A percentile compares a stretch with the other conserved stretches of the same genome.
Conservation (phyloP, 2,329 filamentous ascomycete genomes). For the Calcarisporium arbuscula region DNA sequence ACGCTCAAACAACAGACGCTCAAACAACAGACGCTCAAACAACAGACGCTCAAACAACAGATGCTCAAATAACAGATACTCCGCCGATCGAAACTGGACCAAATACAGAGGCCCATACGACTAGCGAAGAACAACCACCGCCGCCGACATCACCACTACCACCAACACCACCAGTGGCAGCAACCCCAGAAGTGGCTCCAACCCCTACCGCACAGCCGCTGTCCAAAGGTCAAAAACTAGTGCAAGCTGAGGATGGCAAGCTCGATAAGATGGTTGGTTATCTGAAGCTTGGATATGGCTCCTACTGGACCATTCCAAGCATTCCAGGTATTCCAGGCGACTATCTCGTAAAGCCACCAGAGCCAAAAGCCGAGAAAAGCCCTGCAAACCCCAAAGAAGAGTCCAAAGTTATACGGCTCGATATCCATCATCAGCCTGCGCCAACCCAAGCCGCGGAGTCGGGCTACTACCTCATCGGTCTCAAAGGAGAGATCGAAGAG, state of each 20-base stretch:
- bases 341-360: constrained; percentile 10
- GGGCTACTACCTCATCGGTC: constrained; percentile 59
- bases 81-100: background rate
- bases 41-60: too few relatives aligned
- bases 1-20: background rate
- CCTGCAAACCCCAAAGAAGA: constrained; percentile 5
- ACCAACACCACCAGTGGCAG: too few relatives aligned
- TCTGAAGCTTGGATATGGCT: constrained; percentile 61
- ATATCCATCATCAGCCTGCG: constrained; percentile 8
- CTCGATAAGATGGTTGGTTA: constrained; percentile 55
- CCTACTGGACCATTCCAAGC: constrained; percentile 51
- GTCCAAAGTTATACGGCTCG: constrained; percentile 9
- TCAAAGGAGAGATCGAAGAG: constrained; percentile 56
- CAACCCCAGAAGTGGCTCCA: too few relatives aligned
- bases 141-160: too few relatives aligned
- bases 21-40: background rate
- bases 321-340: constrained; percentile 13
- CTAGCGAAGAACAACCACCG: too few relatives aligned
- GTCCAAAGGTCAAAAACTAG: background rate
- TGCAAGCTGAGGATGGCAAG: constrained; percentile 26
- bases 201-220: too few relatives aligned
- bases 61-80: too few relatives aligned
- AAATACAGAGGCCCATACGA: background rate
- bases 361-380: constrained; percentile 5
- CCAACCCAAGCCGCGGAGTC: constrained; percentile 20